Evolutionary conservation across 2,329 filamentous ascomycete genomes (phyloP).

Genomic region (Grosmannia serpens): DNA sequence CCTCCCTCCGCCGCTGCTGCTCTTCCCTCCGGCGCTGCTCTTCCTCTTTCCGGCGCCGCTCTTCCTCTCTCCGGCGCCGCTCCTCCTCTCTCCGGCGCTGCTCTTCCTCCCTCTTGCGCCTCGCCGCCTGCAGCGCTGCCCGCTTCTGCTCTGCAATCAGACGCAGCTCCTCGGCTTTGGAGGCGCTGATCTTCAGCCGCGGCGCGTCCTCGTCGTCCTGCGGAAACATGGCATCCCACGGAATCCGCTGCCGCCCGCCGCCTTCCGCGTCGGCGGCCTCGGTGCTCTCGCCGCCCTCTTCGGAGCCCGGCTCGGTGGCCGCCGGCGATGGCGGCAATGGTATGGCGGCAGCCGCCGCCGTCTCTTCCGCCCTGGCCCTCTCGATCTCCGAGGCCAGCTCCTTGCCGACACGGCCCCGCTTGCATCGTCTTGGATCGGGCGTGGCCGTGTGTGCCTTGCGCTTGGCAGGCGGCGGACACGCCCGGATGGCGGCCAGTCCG

Average conservation of each 20-base stretch:
- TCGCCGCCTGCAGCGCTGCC: constrained; percentile 13
- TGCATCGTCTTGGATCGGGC: constrained; percentile 1
- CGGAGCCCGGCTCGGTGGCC: constrained; percentile 7
- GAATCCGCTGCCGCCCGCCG: background rate
- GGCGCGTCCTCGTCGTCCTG: constrained; percentile 5
- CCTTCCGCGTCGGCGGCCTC: background rate
- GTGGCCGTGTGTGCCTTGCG: constrained; percentile 3
- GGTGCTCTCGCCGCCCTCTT: background rate
- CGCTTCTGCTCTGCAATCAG: constrained; percentile 9
- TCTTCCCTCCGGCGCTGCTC: constrained; percentile 14
- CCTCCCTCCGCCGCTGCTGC: constrained; percentile 12
- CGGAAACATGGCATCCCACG: constrained; percentile 4
- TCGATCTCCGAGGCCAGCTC: background rate
- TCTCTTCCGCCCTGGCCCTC: background rate
- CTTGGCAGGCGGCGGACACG: constrained; percentile 6
- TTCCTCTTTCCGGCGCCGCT: constrained; percentile 12
- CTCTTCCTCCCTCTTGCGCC: constrained; percentile 13
- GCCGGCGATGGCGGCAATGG: constrained; percentile 11
- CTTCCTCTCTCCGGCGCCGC: constrained; percentile 13
- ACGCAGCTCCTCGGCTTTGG: constrained; percentile 16
- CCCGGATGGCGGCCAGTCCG: background rate
- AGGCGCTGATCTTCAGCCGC: constrained; percentile 13
- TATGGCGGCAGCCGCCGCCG: constrained; percentile 2
- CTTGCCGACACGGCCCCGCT: constrained; percentile 6
- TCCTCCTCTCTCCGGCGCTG: constrained; percentile 13